These are phyloP conservation scores for Arctostaphylos glauca DNA, from an alignment of 148 eudicot genomes.

Conservation along the genomic window DNA sequence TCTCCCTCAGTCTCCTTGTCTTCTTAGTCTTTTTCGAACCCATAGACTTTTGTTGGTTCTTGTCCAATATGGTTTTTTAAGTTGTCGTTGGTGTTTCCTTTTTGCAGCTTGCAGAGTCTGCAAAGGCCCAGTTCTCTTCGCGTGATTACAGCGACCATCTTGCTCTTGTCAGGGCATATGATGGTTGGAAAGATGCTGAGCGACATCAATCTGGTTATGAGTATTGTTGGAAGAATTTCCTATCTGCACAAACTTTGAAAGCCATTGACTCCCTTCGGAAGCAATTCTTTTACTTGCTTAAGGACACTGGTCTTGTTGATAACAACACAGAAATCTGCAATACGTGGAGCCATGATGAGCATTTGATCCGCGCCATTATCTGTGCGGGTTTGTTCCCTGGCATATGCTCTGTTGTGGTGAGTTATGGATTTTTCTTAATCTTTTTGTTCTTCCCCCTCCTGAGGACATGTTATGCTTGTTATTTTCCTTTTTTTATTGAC, in stretches of 20 bases:
- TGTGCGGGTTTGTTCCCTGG: constrained; percentile 93
- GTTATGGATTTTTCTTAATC: constrained; percentile 22
- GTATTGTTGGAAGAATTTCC: constrained; percentile 93
- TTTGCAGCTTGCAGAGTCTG: constrained; percentile 89
- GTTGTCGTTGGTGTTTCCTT: constrained; percentile 10
- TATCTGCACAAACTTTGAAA: constrained; percentile 82
- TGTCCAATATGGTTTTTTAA: neutral
- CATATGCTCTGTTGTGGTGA: constrained; percentile 86
- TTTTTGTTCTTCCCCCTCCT: neutral
- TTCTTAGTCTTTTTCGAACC: neutral
- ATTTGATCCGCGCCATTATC: constrained; percentile 74
- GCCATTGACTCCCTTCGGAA: constrained; percentile 85
- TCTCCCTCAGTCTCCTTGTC: neutral
- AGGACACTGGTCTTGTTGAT: constrained; percentile 74
- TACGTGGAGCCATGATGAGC: constrained; percentile 75
- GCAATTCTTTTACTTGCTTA: constrained; percentile 75
- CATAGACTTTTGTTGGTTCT: neutral
- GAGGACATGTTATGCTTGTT: neutral
- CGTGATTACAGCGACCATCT: constrained; percentile 95
- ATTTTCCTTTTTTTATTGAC: neutral
- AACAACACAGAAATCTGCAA: constrained; percentile 53
- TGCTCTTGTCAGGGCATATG: constrained; percentile 81
- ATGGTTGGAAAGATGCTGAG: constrained; percentile 97
- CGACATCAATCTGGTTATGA: constrained; percentile 68
- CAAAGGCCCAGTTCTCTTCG: constrained; percentile 86